Evolutionary conservation across 352 stramenopile genomes (phyloP), one percentile per base, ranked within the genome.

Genomic region (Globisporangium rhizosaccharum): DNA sequence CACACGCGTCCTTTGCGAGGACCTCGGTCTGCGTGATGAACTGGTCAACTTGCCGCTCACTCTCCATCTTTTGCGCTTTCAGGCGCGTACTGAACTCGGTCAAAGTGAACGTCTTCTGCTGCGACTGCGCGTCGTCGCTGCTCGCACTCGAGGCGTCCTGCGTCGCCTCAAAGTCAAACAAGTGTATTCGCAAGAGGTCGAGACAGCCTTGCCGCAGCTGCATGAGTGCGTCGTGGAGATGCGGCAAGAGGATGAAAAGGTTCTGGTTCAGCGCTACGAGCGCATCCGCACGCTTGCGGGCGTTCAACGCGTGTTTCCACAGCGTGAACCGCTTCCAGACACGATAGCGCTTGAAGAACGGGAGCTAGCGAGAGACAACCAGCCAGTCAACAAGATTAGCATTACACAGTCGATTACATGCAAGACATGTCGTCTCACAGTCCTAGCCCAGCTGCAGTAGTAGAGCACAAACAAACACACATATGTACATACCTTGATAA

Each of bases 241-340:
- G 71, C 12, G 85, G 82, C 8, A 95, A 80, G 41, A 98, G 68
- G 14, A 97, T 72, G 56, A 98, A 97, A 3, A 98, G 73, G 20
- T 87, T 82, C 49, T 79, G 75, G n/a, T 79, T 83, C 2, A 98
- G 65, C 3, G 70, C 75, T 0, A 75, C 33, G 12, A 67, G 57
- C 11, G 60, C 73, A 23, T 72, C 61, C 17, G 56, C 57, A 17
- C 63, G 83, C 67, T 78, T 87, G 47, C 64, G 59, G 0, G 71
- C 52, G 30, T 76, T 88, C 30, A 98, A 57, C 33, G 72, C 68
- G 56, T 76, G 77, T 39, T 90, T 92, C 93, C 93, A 98, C 17
- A 92, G 68, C 6, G 61, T 76, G 59, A 97, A 98, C 26, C 68
- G 77, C 61, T 98, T 98, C 92, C 92, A 98, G 20, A 76, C 47